Base-by-base conservation (phyloP, 208 protist species). In the Lotmaria passim region DNA sequence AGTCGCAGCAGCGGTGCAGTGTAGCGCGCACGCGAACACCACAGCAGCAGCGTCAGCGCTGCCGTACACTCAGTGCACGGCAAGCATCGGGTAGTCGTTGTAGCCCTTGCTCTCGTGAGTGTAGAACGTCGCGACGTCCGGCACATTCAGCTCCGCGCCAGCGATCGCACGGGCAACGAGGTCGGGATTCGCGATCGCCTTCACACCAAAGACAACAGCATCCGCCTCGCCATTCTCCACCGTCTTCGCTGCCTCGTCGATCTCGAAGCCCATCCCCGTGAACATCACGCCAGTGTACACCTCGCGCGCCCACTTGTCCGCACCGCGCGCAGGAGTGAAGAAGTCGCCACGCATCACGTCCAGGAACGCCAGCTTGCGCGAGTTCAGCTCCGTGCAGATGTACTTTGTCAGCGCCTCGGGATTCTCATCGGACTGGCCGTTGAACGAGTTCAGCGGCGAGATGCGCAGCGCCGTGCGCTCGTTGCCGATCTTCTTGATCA, bases 131-230 rank as follows among this genome's bases (percentile, higher is more conserved):
- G 76, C 66, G 4, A 17, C 3, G 50, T 68, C n/a, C 10, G 64
- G 46, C 56, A n/a, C 44, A 65, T 85, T 85, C 57, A 90, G 70
- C 56, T 31, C 44, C 46, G 66, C 75, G 24, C 82, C 76, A 11
- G 53, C 57, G 24, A 51, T 55, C 5, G 69, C 76, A 19, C 87
- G 81, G 10, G 71, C 48, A 24, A 87, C 73, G 2, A 95, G 79
- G 61, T 93, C 90, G 1, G 90, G 87, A 75, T 93, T 93, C 17
- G 86, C 80, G 38, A 93, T 82, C 24, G 80, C 83, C 63, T 69
- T 75, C 30, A 53, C 26, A 17, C 86, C 90, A 36, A 91, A 90
- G 23, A 69, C 38, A n/a, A 95, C 73, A 4, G 55, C 75, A 66
- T 95, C 90, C 38, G 74, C 73, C 52, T 67, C 38, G n/a, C 79